Evolutionary conservation across 345 rosid genomes (phyloP).

Genomic region (Jatropha curcas): DNA sequence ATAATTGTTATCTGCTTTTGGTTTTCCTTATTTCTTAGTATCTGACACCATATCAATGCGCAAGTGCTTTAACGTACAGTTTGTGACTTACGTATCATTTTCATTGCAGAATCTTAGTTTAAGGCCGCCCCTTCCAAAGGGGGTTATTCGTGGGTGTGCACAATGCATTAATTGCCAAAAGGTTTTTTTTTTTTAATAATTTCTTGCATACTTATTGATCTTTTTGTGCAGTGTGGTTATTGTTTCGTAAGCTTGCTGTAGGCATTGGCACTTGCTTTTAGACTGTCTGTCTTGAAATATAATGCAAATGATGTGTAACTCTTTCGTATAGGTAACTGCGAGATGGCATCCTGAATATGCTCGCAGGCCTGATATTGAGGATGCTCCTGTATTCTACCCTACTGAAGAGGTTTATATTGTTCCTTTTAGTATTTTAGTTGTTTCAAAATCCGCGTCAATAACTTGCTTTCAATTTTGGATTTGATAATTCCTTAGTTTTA

Average conservation of each 20-base stretch:
- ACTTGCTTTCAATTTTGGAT: conserved; percentile 12
- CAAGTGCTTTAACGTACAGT: conserved; percentile 9
- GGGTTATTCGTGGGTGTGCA: conserved; percentile 75
- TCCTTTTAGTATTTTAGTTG: conserved; percentile 24
- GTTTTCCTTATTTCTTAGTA: conserved; percentile 13
- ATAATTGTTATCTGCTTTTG: conserved; percentile 6
- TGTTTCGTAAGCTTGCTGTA: background rate
- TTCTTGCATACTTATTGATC: background rate
- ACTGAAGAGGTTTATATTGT: conserved; percentile 72
- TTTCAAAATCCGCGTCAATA: background rate
- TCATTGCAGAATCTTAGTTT: conserved; percentile 48
- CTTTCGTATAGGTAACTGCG: conserved; percentile 59
- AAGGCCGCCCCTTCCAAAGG: conserved; percentile 67
- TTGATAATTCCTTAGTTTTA: background rate
- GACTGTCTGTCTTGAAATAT: conserved; percentile 16
- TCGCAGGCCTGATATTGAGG: conserved; percentile 68
- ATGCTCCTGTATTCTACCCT: conserved; percentile 90
- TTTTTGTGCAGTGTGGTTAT: background rate
- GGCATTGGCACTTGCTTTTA: conserved; percentile 6
- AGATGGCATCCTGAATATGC: conserved; percentile 85
- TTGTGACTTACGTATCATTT: conserved; percentile 9
- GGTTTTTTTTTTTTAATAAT: conserved; percentile 46
- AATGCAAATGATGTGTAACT: conserved; percentile 20
- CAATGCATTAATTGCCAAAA: conserved; percentile 83
- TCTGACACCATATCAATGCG: background rate